Conservation (phyloP, 2,329 filamentous ascomycete genomes). For the Penicillium brasilianum region DNA sequence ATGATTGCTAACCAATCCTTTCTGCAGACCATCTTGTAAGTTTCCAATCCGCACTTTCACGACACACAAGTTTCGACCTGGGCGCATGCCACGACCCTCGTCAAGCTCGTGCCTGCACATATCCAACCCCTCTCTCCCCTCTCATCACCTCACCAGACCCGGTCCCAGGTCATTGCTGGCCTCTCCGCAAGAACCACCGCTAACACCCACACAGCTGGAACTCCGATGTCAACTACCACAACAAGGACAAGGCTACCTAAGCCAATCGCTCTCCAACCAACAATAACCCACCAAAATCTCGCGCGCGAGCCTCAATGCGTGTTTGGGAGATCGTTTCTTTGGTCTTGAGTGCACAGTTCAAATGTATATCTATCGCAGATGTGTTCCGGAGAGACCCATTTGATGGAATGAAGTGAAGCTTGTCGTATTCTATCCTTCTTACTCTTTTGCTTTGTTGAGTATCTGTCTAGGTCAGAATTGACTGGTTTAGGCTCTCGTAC, state of each 20-base stretch:
- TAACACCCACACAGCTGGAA: conserved; percentile 74
- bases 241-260: conserved; percentile 74
- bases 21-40: conserved; percentile 70
- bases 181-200: conserved; percentile 2
- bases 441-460: conserved; percentile 23
- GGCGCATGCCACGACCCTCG: not conserved
- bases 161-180: not conserved
- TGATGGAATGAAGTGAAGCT: conserved; percentile 31
- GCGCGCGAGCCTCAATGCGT: conserved; percentile 13
- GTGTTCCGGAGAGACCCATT: conserved; percentile 21
- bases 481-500: conserved; percentile 11
- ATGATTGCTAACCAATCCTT: conserved; percentile 17
- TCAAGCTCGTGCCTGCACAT: not conserved
- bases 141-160: not conserved
- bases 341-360: conserved; percentile 19
- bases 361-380: conserved; percentile 42
- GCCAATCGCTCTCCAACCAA: conserved; percentile 8
- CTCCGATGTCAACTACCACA: conserved; percentile 92
- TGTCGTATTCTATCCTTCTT: conserved; percentile 21
- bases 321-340: conserved; percentile 14
- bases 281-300: conserved; percentile 11
- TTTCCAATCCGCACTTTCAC: conserved; percentile 27
- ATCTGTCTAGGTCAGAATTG: conserved; percentile 14
- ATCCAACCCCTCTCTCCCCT: not conserved
- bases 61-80: not conserved